A percentile compares a stretch with the other conserved stretches of the same genome.
Conservation (phyloP, 2,329 filamentous ascomycete species). For the Beauveria scarabaeidicola region DNA sequence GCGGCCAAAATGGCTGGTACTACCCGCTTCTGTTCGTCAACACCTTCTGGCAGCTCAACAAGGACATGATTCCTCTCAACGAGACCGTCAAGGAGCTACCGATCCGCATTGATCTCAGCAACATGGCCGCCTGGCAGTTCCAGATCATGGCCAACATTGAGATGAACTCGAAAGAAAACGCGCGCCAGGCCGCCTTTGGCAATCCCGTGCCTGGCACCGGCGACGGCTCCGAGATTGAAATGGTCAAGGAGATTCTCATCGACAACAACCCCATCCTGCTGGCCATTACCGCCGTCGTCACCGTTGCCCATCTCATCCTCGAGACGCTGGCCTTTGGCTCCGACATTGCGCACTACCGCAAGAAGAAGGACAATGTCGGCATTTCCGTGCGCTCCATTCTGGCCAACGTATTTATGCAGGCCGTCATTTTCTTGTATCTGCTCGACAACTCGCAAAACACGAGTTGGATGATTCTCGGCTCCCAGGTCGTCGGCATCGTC, state of each 20-base stretch:
- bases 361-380: slow-evolving; percentile 98
- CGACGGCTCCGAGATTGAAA: slow-evolving; percentile 89
- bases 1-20: slow-evolving; percentile 89
- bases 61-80: slow-evolving; percentile 87
- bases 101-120: slow-evolving; percentile 74
- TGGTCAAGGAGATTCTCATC: slow-evolving; percentile 91
- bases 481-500: slow-evolving; percentile 72
- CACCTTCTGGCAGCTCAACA: slow-evolving; percentile 92
- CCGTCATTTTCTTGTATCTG: slow-evolving; percentile 90
- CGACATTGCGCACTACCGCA: slow-evolving; percentile 95
- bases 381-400: slow-evolving; percentile 94
- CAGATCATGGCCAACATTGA: slow-evolving; percentile 77
- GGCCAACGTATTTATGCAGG: slow-evolving; percentile 96
- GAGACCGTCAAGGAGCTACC: slow-evolving; percentile 77
- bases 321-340: slow-evolving; percentile 95
- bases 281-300: slow-evolving; percentile 73
- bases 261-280: slow-evolving; percentile 92
- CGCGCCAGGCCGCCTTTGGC: slow-evolving; percentile 68
- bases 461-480: slow-evolving; percentile 96
- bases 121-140: slow-evolving; percentile 84
- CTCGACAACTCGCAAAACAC: slow-evolving; percentile 97
- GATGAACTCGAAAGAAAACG: slow-evolving; percentile 75
- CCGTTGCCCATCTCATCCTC: slow-evolving; percentile 85
- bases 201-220: slow-evolving; percentile 64
- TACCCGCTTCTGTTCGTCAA: slow-evolving; percentile 85